Percentiles rank a stretch among this genome's conserved stretches.
Conservation (phyloP, 306 rosid species). For the Cucurbita moschata region DNA sequence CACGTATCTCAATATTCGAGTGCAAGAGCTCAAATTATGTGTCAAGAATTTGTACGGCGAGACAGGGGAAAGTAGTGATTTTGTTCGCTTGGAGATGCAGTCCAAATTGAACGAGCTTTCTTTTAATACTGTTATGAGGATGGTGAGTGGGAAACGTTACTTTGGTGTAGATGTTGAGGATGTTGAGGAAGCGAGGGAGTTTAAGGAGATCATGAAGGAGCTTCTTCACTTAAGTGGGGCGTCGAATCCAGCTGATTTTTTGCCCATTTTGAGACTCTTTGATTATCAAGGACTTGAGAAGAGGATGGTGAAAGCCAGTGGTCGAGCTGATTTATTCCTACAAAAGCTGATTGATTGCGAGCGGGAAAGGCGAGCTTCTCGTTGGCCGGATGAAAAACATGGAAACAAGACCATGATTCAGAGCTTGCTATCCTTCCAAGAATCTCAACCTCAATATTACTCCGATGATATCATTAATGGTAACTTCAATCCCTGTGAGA, state of each 20-base stretch:
- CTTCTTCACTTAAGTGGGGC: not conserved
- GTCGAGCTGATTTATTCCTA: constrained; percentile 11
- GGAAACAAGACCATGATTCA: constrained; percentile 6
- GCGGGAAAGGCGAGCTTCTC: not conserved
- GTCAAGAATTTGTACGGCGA: constrained; percentile 11
- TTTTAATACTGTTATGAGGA: constrained; percentile 14
- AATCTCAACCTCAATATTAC: constrained; percentile 15
- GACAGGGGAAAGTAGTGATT: not conserved
- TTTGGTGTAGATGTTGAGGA: constrained; percentile 18
- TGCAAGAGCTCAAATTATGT: constrained; percentile 25
- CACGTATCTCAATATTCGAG: constrained; percentile 17
- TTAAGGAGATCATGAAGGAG: constrained; percentile 26
- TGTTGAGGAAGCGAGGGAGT: constrained; percentile 25
- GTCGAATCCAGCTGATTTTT: constrained; percentile 17
- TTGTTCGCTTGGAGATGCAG: constrained; percentile 21
- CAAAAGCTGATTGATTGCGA: constrained; percentile 16
- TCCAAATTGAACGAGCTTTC: constrained; percentile 24
- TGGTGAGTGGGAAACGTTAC: constrained; percentile 56
- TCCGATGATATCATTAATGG: constrained; percentile 21
- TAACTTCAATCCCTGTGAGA: not conserved
- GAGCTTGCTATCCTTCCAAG: constrained; percentile 14
- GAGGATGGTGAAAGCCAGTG: constrained; percentile 15
- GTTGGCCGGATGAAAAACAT: not conserved
- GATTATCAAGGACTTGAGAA: constrained; percentile 14
- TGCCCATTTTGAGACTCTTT: constrained; percentile 24